Evolutionary conservation across 495 filamentous ascomycete species (phyloP), one percentile per base, ranked within the genome.

Genomic region (Cercophora samala): DNA sequence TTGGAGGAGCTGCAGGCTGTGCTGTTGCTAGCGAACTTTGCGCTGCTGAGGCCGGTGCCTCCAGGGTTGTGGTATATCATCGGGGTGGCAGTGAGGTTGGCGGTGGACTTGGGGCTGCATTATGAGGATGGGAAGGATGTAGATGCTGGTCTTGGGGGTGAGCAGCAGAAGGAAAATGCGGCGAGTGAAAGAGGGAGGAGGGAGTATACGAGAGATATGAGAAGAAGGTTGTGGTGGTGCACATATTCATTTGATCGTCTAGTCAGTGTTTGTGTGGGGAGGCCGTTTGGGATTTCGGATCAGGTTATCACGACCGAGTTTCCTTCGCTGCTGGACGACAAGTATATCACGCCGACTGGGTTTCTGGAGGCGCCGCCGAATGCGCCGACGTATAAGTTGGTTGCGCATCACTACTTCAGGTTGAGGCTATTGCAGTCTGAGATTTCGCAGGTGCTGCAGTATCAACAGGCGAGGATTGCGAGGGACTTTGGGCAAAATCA

Each of bases 11-110:
- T 98, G 53, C 94, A 98, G 74, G 92, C 92, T 29, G 93, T 97
- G 6, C 80, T 98, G 60, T 80, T 98, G 42, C 81, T 98, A 56
- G 94, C 94, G 37, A 91, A 92, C 53, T 97, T 97, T 82, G 94
- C 94, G 2, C 78, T 98, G 53, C 82, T 98, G 68, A 84, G 94
- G 68, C 94, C 94, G 2, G 92, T 98, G 59, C 91, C 94, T 3
- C 94, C 94, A 0, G 94, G 94, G 56, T 79, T 98, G 26, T 98
- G 94, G 94, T 98, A 98, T 75, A 98, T 98, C 62, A 90, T 96
- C 60, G 94, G 94, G 15, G 93, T 97, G 32, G 94, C 94, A 2
- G 89, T 93, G 68, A 89, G 94, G 67, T 74, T 97, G 42, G 94
- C 91, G 13, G 91, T 97, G 55, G 94, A 98, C 74, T 83, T 97